Evolutionary conservation across 768 basidiomycete species (phyloP), one percentile per base, ranked within the genome.

Genomic region (Hericium rajendrae): DNA sequence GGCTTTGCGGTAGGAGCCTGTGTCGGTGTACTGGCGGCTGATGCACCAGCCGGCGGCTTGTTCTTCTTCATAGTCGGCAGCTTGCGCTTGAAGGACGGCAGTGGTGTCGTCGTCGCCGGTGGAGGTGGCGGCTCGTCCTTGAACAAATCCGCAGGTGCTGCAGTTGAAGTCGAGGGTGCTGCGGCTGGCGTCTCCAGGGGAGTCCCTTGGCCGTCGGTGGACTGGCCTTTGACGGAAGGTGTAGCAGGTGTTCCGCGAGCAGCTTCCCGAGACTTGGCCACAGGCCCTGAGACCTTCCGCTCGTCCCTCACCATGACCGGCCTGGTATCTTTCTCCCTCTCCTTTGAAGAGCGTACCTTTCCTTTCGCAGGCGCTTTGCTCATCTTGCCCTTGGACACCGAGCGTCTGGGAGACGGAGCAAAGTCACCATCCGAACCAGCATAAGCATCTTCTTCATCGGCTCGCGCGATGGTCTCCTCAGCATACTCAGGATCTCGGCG

Each of bases 21-120:
- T 10, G 9, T 52, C 22, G 53, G 50, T 20, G 53, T 38, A 41
- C 32, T 54, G 18, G 38, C 48, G 18, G 57, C 37, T 24, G 56
- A 39, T 48, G 61, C 48, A 22, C 32, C 52, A 6, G 60, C 11
- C 4, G 41, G 41, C 12, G 57, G 54, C 48, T 62, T 62, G 52
- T 58, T 57, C 57, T 62, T 62, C 54, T 46, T 62, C 38, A 63
- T 62, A 12, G 60, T 51, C 15, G 62, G 62, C 16, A 62, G 53
- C 48, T 60, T 57, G 40, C 56, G 61, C 55, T 63, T 63, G 28
- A 62, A 62, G 13, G 57, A 57, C 39, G 62, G 62, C 43, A 61
- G 60, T 16, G 60, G 18, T 28, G 54, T 32, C 4, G 43, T 46
- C 2, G 43, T 18, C 12, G 43, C 43, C n/a, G 32, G 32, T 10